phyloP scores from a whole-genome alignment of 805 yeast species.

The Yamadazyma laniorum region DNA sequence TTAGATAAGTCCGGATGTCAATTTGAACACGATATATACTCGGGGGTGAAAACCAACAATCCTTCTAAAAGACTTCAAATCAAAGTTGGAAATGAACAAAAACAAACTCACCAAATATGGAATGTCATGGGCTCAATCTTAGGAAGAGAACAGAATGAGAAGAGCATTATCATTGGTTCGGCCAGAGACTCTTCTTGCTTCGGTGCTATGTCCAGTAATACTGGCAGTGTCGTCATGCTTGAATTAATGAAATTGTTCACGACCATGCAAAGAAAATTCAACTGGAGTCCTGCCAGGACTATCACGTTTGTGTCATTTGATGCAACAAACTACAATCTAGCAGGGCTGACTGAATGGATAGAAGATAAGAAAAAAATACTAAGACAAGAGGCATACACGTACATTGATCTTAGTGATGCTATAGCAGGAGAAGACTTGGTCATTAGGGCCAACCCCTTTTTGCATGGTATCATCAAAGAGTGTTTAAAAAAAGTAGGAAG shows the following conservation, averaged over 20 bases:
- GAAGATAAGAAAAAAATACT: conserved; percentile 55
- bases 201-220: conserved; percentile 71
- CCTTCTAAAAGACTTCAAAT: conserved; percentile 21
- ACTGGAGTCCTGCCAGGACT: conserved; percentile 83
- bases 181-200: conserved; percentile 72
- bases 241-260: conserved; percentile 71
- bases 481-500: conserved; percentile 33
- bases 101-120: conserved; percentile 67
- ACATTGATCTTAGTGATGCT: conserved; percentile 71
- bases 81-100: conserved; percentile 36
- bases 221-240: conserved; percentile 71
- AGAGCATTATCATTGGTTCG: conserved; percentile 78
- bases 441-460: conserved; percentile 63
- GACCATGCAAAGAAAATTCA: conserved; percentile 55
- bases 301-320: conserved; percentile 84
- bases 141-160: conserved; percentile 77
- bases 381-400: conserved; percentile 60
- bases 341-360: conserved; percentile 81
- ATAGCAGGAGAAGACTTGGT: conserved; percentile 53
- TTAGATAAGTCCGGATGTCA: conserved; percentile 27
- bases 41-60: conserved; percentile 23
- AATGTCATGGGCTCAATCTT: conserved; percentile 73
- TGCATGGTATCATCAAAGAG: conserved; percentile 48
- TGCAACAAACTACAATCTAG: conserved; percentile 74
- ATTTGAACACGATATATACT: conserved; percentile 26